These are phyloP conservation scores for Endotrypanum monterogeii DNA, from an alignment of 208 protist genomes.

Conservation along the genomic window DNA sequence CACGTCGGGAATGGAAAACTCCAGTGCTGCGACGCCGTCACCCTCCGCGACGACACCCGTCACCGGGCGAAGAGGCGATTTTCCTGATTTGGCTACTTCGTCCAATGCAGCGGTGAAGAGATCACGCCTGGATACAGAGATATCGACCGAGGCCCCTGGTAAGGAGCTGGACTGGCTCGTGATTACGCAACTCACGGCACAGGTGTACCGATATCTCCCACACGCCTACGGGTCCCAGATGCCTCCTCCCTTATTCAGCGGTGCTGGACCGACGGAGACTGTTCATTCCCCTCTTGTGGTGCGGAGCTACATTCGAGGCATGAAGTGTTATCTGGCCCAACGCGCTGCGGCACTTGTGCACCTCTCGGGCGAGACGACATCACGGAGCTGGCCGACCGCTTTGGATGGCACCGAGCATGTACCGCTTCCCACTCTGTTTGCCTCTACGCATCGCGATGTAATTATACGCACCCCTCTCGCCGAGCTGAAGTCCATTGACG, in stretches of 20 bases:
- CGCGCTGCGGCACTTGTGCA: conserved; percentile 34
- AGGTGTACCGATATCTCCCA: conserved; percentile 84
- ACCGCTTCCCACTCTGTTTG: conserved; percentile 6
- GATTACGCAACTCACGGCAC: conserved; percentile 73
- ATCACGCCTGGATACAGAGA: background rate
- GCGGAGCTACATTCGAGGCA: conserved; percentile 38
- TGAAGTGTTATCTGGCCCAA: conserved; percentile 54
- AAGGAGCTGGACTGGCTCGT: conserved; percentile 40
- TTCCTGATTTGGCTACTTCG: background rate
- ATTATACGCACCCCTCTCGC: conserved; percentile 30
- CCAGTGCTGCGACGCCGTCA: background rate
- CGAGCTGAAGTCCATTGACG: conserved; percentile 22
- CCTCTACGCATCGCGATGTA: conserved; percentile 13
- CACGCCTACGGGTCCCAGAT: conserved; percentile 82
- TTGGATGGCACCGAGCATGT: conserved; percentile 2
- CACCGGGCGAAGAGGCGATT: background rate
- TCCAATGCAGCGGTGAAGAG: conserved; percentile 20
- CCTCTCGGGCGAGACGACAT: conserved; percentile 7
- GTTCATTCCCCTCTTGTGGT: conserved; percentile 18
- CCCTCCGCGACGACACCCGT: conserved; percentile 14
- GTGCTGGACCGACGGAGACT: conserved; percentile 16
- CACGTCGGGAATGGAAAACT: background rate
- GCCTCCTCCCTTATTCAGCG: conserved; percentile 70
- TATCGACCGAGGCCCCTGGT: background rate
- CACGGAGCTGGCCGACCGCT: background rate